Evolutionary conservation across 331 rosid genomes (phyloP), one percentile per base, ranked within the genome.

Genomic region (Quercus phellos): DNA sequence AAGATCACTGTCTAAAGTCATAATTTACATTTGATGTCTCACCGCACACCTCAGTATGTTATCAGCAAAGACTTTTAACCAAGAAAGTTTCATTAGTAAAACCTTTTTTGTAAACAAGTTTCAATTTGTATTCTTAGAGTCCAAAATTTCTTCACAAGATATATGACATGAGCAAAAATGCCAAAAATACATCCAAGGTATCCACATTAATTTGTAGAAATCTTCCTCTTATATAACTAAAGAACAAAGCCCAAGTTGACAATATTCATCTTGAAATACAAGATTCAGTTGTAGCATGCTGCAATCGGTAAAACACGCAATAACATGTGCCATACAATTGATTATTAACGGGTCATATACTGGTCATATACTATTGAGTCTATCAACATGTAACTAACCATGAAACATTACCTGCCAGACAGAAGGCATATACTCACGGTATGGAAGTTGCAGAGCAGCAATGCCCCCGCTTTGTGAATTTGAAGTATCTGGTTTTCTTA

Each of bases 391-490:
- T 59, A 80, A 35, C 42, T 38, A 30, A 12, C 61, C 46, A 67
- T 38, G 70, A 77, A 71, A 74, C 61, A 68, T 82, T 88, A 94
- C 98, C 98, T 94, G 98, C 98, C 98, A 94, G 68, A 80, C 82
- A 8, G 94, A 84, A 79, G 98, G 97, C 97, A 92, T 94, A 75
- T 84, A 92, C 87, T 94, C 97, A 29, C 93, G 96, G 76, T 85
- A 83, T 75, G 81, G 87, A 81, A 51, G 72, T 55, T 74, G 88
- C 67, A 63, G 86, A 73, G 32, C 51, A 56, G 59, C 86, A 60
- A 79, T 73, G 30, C 81, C 73, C 55, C 58, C 73, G 59, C 76
- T 82, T 87, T 79, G 90, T 59, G 70, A 70, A 72, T 85, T 73
- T 16, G 88, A 78, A 64, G 77, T 34, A 55, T 79, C 96, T 21